Conservation (phyloP, 257 asterid genomes). For the Phtheirospermum japonicum region DNA sequence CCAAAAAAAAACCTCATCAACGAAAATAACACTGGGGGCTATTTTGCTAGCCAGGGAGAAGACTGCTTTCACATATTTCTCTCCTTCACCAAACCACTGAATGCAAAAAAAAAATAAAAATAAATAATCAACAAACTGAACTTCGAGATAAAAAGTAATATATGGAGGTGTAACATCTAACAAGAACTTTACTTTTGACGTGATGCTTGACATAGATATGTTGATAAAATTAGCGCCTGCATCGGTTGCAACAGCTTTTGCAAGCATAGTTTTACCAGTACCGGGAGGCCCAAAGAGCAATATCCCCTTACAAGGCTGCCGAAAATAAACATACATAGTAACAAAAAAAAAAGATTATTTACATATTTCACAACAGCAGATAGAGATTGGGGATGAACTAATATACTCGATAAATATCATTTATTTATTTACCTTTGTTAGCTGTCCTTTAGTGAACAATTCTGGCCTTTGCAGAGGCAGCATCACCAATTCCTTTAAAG, state of each 20-base stretch:
- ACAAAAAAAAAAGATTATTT: too few species aligned
- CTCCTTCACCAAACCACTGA: conserved; percentile 97
- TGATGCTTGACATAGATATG: conserved; percentile 91
- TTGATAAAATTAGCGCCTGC: conserved; percentile 90
- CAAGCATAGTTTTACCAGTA: conserved; percentile 91
- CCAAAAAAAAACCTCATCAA: conserved; percentile 64
- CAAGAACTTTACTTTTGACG: conserved; percentile 56
- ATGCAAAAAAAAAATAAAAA: conserved; percentile 8
- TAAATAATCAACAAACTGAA: neutral
- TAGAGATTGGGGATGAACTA: neutral
- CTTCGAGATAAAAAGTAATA: conserved; percentile 1
- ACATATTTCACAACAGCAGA: conserved; percentile 1
- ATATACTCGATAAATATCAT: conserved; percentile 17
- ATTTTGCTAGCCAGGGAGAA: conserved; percentile 87
- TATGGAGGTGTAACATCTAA: conserved; percentile 22
- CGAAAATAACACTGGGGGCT: conserved; percentile 78
- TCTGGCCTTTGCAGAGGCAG: conserved; percentile 88
- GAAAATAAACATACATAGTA: neutral
- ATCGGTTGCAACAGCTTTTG: conserved; percentile 94
- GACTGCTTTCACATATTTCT: conserved; percentile 86
- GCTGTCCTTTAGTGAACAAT: conserved; percentile 82
- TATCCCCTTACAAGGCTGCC: conserved; percentile 93
- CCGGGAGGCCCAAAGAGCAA: conserved; percentile 96
- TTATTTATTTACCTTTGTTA: conserved; percentile 57
- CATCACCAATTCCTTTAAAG: conserved; percentile 92